Percentiles rank a stretch among this genome's conserved stretches.
Conservation (phyloP, 75 land plant species). For the Picea sitchensis region DNA sequence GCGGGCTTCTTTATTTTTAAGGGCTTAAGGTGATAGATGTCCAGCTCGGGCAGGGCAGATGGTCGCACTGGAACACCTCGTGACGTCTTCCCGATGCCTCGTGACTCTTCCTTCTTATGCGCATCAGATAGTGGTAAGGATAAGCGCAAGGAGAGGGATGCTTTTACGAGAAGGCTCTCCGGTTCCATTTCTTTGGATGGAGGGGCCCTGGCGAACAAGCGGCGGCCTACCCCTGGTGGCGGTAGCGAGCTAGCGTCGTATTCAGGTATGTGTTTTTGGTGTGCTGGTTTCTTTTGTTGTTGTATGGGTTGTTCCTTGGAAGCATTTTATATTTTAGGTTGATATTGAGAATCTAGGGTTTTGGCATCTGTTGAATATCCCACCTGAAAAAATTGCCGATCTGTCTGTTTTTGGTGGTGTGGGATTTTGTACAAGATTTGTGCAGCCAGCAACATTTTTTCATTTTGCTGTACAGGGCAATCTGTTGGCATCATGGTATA, state of each 20-base stretch:
- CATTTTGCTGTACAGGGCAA: too few species aligned
- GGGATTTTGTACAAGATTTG: neutral
- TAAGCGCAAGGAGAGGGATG: constrained; percentile 7
- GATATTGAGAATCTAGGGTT: neutral
- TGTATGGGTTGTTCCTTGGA: neutral
- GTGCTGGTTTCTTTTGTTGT: neutral
- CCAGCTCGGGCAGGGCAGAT: constrained; percentile 15
- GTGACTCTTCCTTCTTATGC: constrained; percentile 2
- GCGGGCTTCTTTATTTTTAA: too few species aligned
- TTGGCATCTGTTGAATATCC: neutral
- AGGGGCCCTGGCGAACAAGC: neutral
- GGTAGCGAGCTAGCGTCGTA: neutral
- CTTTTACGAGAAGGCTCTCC: constrained; percentile 1
- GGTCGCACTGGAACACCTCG: constrained; percentile 7
- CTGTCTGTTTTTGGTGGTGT: neutral
- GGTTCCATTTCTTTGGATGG: constrained; percentile 4
- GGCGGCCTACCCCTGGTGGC: neutral
- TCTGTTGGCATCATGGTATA: too few species aligned
- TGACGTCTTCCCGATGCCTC: constrained; percentile 11
- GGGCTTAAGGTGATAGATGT: constrained; percentile 6
- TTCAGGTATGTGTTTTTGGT: neutral
- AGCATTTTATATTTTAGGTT: neutral
- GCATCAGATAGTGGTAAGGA: constrained; percentile 4
- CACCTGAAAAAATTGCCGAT: neutral
- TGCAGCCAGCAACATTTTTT: too few species aligned